phyloP scores from a whole-genome alignment of 2,329 filamentous ascomycete genomes.

The Dactylellina parvicollis region DNA sequence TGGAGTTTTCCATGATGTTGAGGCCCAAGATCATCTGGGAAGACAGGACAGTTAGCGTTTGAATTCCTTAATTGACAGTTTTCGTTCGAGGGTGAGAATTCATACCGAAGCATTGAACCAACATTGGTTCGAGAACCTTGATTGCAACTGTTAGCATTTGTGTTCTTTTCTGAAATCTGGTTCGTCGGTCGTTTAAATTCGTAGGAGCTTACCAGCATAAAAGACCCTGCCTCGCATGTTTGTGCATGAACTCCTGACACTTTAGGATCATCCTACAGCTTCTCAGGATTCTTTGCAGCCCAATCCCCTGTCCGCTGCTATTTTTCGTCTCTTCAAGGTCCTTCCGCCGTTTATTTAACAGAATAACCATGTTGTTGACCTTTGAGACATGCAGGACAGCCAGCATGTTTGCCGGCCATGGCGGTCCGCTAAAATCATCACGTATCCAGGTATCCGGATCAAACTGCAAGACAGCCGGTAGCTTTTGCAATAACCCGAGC shows the following conservation, averaged over 20 bases:
- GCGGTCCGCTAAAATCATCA: slow-evolving; percentile 38
- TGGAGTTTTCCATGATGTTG: slow-evolving; percentile 38
- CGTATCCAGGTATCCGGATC: slow-evolving; percentile 34
- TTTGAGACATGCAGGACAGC: slow-evolving; percentile 47
- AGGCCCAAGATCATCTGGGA: slow-evolving; percentile 42
- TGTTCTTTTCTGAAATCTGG: background rate
- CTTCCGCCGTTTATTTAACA: slow-evolving; percentile 43
- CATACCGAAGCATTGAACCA: slow-evolving; percentile 52
- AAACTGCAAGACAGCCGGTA: slow-evolving; percentile 36
- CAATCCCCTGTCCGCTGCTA: slow-evolving; percentile 12
- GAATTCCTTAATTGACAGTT: background rate
- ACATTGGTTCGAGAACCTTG: slow-evolving; percentile 49
- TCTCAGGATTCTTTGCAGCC: slow-evolving; percentile 29
- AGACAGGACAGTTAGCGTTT: background rate
- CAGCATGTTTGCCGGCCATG: slow-evolving; percentile 48
- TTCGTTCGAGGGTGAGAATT: background rate
- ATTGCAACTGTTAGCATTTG: background rate
- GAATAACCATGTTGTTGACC: slow-evolving; percentile 49
- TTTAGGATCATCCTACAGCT: slow-evolving; percentile 46
- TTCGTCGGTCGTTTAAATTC: background rate
- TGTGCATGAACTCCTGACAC: slow-evolving; percentile 53
- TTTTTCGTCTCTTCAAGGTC: slow-evolving; percentile 14
- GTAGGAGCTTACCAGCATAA: slow-evolving; percentile 33
- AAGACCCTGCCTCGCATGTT: slow-evolving; percentile 41
- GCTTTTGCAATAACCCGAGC: slow-evolving; percentile 10